Evolutionary conservation across 2,329 filamentous ascomycete species (phyloP), one percentile per base, ranked within the genome.

Genomic region (Coniella lustricola): DNA sequence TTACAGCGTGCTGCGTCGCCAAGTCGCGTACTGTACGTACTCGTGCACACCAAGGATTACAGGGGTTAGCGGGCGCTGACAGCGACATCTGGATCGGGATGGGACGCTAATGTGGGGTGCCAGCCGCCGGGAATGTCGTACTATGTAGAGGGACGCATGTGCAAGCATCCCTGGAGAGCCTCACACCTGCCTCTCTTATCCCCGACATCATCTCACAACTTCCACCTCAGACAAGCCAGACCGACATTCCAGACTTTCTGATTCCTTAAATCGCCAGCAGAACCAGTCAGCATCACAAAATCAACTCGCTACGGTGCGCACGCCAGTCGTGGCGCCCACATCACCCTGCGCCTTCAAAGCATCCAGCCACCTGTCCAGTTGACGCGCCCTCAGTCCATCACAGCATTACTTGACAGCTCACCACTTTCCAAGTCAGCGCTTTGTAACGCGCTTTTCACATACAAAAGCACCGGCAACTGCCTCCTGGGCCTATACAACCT

Each of bases 81-180:
- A 21, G 7, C 36, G 9, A 7, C 17, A n/a, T n/a, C n/a, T n/a
- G n/a, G n/a, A n/a, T n/a, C 4, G n/a, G 36, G n/a, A 38, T 21
- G 12, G 36, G 8, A 8, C 12, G 36, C 13, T 18, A 7, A 18
- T 38, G 36, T n/a, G 41, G 47, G 37, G 37, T 46, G 42, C 50
- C 50, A 25, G 46, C 50, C n/a, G n/a, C n/a, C 46, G 46, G 46
- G 40, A 46, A 37, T 48, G 50, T 29, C 25, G 25, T 29, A 29
- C n/a, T n/a, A n/a, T n/a, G n/a, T 5, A 29, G 5, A 10, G 25
- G 25, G 38, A 38, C 44, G 25, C 32, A 47, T 21, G 22, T 44
- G 47, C 38, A 43, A 37, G 31, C 44, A 44, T 45, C n/a, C 33
- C 44, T 44, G 29, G n/a, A 17, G 46, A 50, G 48, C 51, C 48